phyloP scores from a whole-genome alignment of 2,329 filamentous ascomycete genomes.

The Claviceps paspali region DNA sequence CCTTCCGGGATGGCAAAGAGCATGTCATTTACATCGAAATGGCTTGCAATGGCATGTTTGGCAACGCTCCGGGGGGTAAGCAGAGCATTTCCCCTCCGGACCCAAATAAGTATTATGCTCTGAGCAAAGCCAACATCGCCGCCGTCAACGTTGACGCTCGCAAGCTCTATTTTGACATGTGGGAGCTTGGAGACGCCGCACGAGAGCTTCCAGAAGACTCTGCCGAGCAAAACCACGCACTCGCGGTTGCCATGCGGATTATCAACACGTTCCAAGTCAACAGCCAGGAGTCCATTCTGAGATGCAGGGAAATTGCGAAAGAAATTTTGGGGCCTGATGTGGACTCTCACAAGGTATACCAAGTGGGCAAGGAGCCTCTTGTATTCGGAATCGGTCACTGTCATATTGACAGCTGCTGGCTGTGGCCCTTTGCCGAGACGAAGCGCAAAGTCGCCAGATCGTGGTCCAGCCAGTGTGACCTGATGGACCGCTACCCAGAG shows the following conservation, averaged over 20 bases:
- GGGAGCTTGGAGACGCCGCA: conserved; percentile 88
- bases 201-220: conserved; percentile 80
- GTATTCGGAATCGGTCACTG: conserved; percentile 90
- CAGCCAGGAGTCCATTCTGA: conserved; percentile 59
- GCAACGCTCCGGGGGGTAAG: conserved; percentile 72
- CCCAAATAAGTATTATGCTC: conserved; percentile 65
- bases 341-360: conserved; percentile 73
- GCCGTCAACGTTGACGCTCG: conserved; percentile 78
- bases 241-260: conserved; percentile 71
- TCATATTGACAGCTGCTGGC: conserved; percentile 96
- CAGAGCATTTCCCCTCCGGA: conserved; percentile 69
- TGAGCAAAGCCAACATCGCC: conserved; percentile 69
- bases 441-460: conserved; percentile 91
- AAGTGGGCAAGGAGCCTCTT: conserved; percentile 55
- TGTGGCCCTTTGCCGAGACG: conserved; percentile 97
- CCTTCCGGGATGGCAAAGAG: conserved; percentile 69
- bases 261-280: conserved; percentile 81
- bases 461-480: conserved; percentile 91
- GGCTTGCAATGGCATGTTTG: conserved; percentile 98
- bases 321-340: conserved; percentile 70
- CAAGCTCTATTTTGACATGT: conserved; percentile 78
- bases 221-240: conserved; percentile 76
- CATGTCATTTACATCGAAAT: conserved; percentile 94
- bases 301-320: conserved; percentile 68
- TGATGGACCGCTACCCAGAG: conserved; percentile 92